A percentile compares a stretch with the other conserved stretches of the same genome.
Evolutionary conservation across 345 rosid species (phyloP).

Genomic region (Citrus sp.): DNA sequence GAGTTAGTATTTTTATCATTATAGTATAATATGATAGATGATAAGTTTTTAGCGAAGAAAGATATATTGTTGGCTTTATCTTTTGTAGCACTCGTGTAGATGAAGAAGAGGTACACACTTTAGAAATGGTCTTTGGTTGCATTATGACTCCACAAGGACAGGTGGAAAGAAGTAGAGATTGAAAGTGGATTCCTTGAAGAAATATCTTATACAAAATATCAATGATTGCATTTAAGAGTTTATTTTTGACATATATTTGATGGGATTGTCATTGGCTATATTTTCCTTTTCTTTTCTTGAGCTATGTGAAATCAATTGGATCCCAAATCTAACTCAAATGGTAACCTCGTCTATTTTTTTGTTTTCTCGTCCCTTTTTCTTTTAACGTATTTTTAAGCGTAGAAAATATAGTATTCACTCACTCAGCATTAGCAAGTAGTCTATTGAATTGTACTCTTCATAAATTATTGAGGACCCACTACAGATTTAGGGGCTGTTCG

Average conservation of each 20-base stretch:
- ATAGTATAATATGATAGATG: not conserved
- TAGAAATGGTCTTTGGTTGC: not conserved
- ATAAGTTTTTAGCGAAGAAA: not conserved
- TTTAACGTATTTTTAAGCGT: too few relatives aligned
- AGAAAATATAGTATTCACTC: too few relatives aligned
- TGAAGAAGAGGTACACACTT: constrained; percentile 3
- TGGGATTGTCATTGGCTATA: not conserved
- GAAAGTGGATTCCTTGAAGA: not conserved
- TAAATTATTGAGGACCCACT: too few relatives aligned
- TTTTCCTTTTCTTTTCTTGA: not conserved
- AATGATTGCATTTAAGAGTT: not conserved
- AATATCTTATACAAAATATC: not conserved
- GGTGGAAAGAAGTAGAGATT: not conserved
- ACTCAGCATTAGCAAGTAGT: too few relatives aligned
- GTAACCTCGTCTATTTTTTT: too few relatives aligned
- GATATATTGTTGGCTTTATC: not conserved
- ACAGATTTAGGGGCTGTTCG: too few relatives aligned
- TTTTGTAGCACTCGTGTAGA: not conserved
- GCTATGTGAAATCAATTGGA: too few relatives aligned
- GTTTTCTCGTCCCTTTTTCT: too few relatives aligned
- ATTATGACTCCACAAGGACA: not conserved
- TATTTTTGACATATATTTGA: not conserved
- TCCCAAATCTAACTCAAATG: too few relatives aligned
- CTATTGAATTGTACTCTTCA: too few relatives aligned
- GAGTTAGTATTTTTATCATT: constrained; percentile 1